Conservation (phyloP, 257 asterid genomes). For the Knoxia roxburghii region DNA sequence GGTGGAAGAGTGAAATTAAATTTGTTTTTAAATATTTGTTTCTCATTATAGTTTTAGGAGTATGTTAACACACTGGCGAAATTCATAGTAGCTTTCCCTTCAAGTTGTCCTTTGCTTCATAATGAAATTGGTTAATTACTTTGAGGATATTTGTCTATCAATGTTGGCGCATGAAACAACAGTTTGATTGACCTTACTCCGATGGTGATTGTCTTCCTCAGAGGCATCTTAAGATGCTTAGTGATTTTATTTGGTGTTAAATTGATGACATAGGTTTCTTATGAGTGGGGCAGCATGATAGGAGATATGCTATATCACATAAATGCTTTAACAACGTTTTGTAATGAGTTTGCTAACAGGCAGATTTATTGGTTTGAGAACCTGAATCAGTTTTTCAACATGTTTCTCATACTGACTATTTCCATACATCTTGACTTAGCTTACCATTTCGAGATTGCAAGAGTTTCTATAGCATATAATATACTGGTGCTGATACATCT, state of each 20-base stretch:
- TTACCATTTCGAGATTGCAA: background rate
- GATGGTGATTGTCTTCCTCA: background rate
- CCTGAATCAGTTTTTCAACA: background rate
- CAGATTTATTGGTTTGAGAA: background rate
- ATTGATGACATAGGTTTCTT: background rate
- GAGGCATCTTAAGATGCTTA: background rate
- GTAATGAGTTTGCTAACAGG: background rate
- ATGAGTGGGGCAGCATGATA: no score
- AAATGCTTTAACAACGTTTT: background rate
- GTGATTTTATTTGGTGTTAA: background rate
- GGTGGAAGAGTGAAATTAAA: background rate
- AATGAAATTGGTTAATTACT: background rate
- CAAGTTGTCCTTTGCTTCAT: background rate
- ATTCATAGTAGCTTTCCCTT: no score
- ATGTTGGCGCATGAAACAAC: background rate
- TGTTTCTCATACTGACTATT: background rate
- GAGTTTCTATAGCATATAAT: background rate
- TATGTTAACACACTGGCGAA: no score
- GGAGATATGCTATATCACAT: background rate
- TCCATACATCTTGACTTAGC: background rate
- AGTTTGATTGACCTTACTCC: background rate
- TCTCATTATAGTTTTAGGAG: no score
- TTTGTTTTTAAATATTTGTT: background rate
- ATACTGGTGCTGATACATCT: constrained; percentile 4
- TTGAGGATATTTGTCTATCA: background rate